phyloP scores from a whole-genome alignment of 306 rosid species.

The Hippophae gyantsensis region DNA sequence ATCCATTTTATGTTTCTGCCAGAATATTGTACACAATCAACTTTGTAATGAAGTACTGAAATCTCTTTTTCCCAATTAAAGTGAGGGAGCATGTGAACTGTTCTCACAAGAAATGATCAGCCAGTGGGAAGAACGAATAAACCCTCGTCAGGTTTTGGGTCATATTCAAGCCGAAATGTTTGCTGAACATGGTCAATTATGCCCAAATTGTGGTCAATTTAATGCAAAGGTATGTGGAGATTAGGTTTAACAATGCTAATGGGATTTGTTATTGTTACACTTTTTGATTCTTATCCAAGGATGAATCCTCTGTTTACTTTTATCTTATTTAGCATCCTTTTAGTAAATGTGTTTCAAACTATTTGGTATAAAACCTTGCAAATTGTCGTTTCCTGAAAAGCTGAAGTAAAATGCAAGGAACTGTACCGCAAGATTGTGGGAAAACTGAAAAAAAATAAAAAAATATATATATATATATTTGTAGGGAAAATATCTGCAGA shows the following conservation, averaged over 20 bases:
- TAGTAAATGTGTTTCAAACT: background rate
- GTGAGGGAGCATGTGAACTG: conserved; percentile 63
- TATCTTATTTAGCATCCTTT: background rate
- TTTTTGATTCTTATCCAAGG: no score
- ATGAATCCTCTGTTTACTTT: no score
- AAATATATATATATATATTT: no score
- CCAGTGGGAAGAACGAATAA: conserved; percentile 56
- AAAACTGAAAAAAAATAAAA: no score
- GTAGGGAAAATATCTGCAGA: no score
- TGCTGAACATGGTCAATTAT: conserved; percentile 29
- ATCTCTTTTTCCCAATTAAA: conserved; percentile 19
- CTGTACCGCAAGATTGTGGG: no score
- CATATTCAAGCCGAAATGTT: conserved; percentile 50
- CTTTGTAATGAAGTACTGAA: conserved; percentile 15
- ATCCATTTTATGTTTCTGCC: conserved; percentile 16
- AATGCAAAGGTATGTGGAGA: conserved; percentile 72
- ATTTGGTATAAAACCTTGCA: no score
- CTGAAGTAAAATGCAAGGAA: no score
- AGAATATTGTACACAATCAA: conserved; percentile 5
- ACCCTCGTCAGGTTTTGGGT: conserved; percentile 50
- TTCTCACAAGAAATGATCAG: conserved; percentile 57
- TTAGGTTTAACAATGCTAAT: background rate
- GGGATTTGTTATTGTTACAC: background rate
- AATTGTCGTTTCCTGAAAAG: no score
- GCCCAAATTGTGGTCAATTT: conserved; percentile 77